These are phyloP conservation scores for Carpinus viminea DNA, from an alignment of 306 rosid species.

Conservation along the genomic window DNA sequence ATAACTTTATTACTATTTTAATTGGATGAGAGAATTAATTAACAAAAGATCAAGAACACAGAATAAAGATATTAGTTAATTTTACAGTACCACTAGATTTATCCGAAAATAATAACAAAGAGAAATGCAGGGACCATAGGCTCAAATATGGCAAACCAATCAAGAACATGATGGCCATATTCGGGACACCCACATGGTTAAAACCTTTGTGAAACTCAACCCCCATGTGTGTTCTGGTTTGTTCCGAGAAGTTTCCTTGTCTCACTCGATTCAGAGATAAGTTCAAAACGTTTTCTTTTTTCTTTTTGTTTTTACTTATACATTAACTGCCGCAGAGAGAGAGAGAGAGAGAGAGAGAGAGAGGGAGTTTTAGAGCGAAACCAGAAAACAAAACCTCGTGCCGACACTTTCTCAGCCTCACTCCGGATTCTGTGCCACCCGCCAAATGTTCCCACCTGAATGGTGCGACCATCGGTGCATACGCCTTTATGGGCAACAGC, in stretches of 20 bases:
- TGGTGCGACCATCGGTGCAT: slow-evolving; percentile 68
- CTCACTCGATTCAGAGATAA: slow-evolving; percentile 32
- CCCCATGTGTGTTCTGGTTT: slow-evolving; percentile 60
- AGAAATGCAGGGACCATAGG: slow-evolving; percentile 21
- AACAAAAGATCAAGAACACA: background rate
- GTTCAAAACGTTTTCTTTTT: slow-evolving; percentile 41
- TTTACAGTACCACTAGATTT: background rate
- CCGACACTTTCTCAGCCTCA: slow-evolving; percentile 47
- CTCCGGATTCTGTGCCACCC: slow-evolving; percentile 64
- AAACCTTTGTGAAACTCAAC: slow-evolving; percentile 2
- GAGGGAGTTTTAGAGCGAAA: slow-evolving; percentile 14
- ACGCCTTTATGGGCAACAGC: slow-evolving; percentile 37
- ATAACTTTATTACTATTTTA: background rate
- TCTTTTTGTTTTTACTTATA: background rate
- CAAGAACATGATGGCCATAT: slow-evolving; percentile 16
- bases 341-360: slow-evolving; percentile 11
- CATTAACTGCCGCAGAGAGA: slow-evolving; percentile 34
- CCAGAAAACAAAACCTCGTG: slow-evolving; percentile 54
- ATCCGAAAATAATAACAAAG: background rate
- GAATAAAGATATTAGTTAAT: background rate
- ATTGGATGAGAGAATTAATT: background rate
- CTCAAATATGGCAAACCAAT: slow-evolving; percentile 40
- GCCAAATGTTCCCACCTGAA: slow-evolving; percentile 58
- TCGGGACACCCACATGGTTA: slow-evolving; percentile 17
- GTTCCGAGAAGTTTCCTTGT: slow-evolving; percentile 44